A percentile compares a stretch with the other conserved stretches of the same genome.
Evolutionary conservation across 1,284 basidiomycete genomes (phyloP).

Genomic region (Marasmius sp.): DNA sequence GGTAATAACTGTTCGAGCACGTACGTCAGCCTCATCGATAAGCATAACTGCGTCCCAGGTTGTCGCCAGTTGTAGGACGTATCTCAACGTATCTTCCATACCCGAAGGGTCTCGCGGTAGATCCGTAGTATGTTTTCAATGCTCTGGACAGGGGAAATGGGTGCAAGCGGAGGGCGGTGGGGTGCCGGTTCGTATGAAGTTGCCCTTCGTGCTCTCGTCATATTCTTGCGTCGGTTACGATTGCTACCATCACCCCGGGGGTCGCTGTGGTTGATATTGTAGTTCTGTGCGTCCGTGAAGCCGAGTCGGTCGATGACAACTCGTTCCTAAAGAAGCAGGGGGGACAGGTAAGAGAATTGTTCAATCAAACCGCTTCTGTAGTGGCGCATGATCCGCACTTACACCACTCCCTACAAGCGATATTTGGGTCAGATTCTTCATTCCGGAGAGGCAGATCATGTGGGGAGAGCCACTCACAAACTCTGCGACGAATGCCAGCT

Average conservation of each 20-base stretch:
- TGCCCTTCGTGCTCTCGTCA: too few species aligned
- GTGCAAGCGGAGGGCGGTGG: too few species aligned
- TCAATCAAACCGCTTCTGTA: neutral
- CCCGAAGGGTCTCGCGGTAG: slow-evolving; percentile 4
- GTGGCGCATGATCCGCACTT: neutral
- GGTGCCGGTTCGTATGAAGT: too few species aligned
- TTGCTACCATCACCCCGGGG: neutral
- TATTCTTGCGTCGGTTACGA: neutral
- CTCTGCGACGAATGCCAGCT: neutral
- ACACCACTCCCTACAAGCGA: neutral
- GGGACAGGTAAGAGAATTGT: neutral
- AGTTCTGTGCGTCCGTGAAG: neutral
- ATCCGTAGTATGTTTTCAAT: too few species aligned
- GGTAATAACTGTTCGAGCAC: neutral
- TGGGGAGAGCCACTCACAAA: neutral
- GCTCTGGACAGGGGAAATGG: too few species aligned
- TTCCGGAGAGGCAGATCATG: neutral
- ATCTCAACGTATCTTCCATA: slow-evolving; percentile 4
- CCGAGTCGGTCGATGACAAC: neutral
- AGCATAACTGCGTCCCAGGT: slow-evolving; percentile 12
- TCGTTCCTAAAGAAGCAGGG: neutral
- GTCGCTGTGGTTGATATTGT: neutral
- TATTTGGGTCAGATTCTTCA: neutral
- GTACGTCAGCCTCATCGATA: slow-evolving; percentile 17
- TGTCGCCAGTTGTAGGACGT: neutral